These are phyloP conservation scores for Rhodotorula babjevae DNA, from an alignment of 768 basidiomycete species.

Conservation along the genomic window DNA sequence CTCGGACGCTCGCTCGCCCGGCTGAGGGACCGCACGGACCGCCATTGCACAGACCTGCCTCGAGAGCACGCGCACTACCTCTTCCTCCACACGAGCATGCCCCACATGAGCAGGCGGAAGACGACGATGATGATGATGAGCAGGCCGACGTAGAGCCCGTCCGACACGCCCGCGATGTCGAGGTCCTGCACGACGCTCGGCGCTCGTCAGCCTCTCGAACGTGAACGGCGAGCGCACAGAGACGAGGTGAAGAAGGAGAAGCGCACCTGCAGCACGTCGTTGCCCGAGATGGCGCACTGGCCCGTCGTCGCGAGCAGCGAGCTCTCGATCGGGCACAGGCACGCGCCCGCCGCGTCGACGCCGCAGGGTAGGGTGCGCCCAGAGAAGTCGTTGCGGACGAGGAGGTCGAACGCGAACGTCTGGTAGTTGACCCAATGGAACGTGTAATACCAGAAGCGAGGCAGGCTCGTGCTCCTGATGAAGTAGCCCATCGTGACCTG, in stretches of 20 bases:
- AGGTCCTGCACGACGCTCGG: slow-evolving; percentile 46
- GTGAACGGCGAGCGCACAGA: too few species aligned
- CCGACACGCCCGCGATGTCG: slow-evolving; percentile 52
- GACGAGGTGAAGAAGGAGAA: neutral
- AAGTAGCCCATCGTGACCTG: too few species aligned
- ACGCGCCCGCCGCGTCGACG: slow-evolving; percentile 46
- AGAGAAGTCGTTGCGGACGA: slow-evolving; percentile 53
- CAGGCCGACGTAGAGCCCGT: slow-evolving; percentile 53
- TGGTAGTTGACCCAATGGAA: slow-evolving; percentile 54
- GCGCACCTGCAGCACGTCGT: slow-evolving; percentile 51
- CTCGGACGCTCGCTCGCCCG: too few species aligned
- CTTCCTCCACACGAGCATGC: slow-evolving; percentile 9
- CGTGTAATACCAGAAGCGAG: slow-evolving; percentile 57
- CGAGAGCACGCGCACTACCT: neutral
- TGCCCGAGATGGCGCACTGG: slow-evolving; percentile 53
- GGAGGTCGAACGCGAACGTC: slow-evolving; percentile 41
- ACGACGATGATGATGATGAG: slow-evolving; percentile 53
- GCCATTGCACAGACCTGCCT: too few species aligned
- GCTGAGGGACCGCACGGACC: too few species aligned
- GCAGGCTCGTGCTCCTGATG: slow-evolving; percentile 56
- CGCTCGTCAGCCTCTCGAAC: neutral
- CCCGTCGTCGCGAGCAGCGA: slow-evolving; percentile 48
- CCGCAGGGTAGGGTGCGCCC: slow-evolving; percentile 53
- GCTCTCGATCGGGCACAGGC: slow-evolving; percentile 56
- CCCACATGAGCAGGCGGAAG: slow-evolving; percentile 37